phyloP scores from a whole-genome alignment of 192 early-diverging fungal genomes.

The Entophlyctis luteolus region DNA sequence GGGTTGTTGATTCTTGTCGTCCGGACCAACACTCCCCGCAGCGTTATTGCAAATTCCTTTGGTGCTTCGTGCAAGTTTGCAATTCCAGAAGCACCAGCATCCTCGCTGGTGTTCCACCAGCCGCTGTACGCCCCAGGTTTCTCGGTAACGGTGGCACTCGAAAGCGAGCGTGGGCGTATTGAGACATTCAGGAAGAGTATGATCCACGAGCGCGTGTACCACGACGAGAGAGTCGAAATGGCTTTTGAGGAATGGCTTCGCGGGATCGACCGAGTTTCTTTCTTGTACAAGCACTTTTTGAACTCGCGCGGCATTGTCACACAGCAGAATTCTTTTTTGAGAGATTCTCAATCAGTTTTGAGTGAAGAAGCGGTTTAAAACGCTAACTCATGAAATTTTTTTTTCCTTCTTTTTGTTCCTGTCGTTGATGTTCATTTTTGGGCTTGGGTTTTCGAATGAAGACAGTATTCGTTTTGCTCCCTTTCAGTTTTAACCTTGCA shows the following conservation, averaged over 20 bases:
- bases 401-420: neutral
- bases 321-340: constrained; percentile 22
- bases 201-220: constrained; percentile 22
- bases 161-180: constrained; percentile 7
- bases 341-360: neutral
- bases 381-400: constrained; percentile 4
- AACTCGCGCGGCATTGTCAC: constrained; percentile 41
- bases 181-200: constrained; percentile 20
- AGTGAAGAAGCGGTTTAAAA: constrained; percentile 11
- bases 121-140: constrained; percentile 13
- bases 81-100: constrained; percentile 34
- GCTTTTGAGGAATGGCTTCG: constrained; percentile 39
- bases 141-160: constrained; percentile 12
- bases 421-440: too few species aligned
- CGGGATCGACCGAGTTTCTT: constrained; percentile 39
- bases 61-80: constrained; percentile 25
- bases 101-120: constrained; percentile 31
- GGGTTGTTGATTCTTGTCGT: constrained; percentile 26
- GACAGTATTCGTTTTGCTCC: too few species aligned
- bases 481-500: too few species aligned
- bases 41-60: constrained; percentile 38
- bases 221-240: constrained; percentile 20
- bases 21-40: constrained; percentile 37
- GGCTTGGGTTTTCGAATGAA: too few species aligned
- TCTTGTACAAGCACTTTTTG: constrained; percentile 50